Percentiles rank a stretch among this genome's conserved stretches.
These are phyloP conservation scores for Phytophthora niederhauseri DNA, from an alignment of 352 stramenopile species.

Conservation along the genomic window DNA sequence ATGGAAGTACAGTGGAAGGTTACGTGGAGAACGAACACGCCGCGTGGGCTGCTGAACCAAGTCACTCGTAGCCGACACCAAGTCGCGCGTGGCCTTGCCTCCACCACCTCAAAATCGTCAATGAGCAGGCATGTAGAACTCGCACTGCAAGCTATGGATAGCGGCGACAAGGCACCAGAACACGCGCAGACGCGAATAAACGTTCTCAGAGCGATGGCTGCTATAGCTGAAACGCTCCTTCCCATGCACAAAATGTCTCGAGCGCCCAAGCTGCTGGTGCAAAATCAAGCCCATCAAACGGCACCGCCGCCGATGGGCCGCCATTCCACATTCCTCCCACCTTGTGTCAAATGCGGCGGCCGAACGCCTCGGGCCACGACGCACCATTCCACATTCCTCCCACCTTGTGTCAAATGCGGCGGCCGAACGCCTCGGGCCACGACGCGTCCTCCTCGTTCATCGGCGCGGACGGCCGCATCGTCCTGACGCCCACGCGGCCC, in stretches of 20 bases:
- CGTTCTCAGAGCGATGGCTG: background rate
- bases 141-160: background rate
- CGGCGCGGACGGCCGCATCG: slow-evolving; percentile 42
- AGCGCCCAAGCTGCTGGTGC: background rate
- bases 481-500: slow-evolving; percentile 41
- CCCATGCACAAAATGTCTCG: background rate
- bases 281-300: background rate
- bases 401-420: slow-evolving; percentile 17
- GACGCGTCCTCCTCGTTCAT: slow-evolving; percentile 24
- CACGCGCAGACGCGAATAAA: background rate
- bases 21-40: too few species aligned
- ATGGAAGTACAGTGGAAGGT: too few species aligned
- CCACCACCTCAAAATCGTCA: background rate
- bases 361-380: slow-evolving; percentile 11
- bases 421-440: slow-evolving; percentile 15
- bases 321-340: background rate
- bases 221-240: background rate
- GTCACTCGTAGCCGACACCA: too few species aligned
- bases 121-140: background rate
- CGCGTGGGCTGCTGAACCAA: too few species aligned
- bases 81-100: too few species aligned
- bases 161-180: background rate
- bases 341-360: slow-evolving; percentile 20
- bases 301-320: background rate
- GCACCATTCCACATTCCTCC: slow-evolving; percentile 1